Evolutionary conservation across 2,329 filamentous ascomycete genomes (phyloP).

Genomic region (Colletotrichum phormii): DNA sequence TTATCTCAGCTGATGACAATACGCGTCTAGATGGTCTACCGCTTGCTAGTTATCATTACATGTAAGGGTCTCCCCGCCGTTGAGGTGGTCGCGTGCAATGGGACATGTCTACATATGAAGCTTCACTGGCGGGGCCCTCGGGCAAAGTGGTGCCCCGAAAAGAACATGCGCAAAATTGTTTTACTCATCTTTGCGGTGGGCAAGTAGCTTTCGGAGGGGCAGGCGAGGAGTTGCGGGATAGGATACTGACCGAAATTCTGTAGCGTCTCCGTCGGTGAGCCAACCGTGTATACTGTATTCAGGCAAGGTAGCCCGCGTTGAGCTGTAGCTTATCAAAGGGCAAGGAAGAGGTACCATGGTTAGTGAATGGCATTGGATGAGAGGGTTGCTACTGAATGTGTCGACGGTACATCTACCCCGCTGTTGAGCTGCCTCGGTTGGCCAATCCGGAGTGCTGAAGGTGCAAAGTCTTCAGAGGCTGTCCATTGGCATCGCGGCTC

Average conservation of each 20-base stretch:
- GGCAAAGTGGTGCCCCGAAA: not conserved
- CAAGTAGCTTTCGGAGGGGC: not conserved
- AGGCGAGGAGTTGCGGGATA: not conserved
- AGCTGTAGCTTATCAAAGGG: constrained; percentile 1
- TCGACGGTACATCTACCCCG: constrained; percentile 11
- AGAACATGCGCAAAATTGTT: not conserved
- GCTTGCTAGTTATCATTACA: not conserved
- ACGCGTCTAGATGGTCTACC: no score
- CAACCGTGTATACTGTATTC: not conserved
- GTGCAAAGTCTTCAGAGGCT: not conserved
- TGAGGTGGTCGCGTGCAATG: constrained; percentile 2
- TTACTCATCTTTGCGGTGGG: not conserved
- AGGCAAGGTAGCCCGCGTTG: not conserved
- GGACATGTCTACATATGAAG: not conserved
- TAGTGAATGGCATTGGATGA: not conserved
- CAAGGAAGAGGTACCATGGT: not conserved
- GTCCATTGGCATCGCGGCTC: not conserved
- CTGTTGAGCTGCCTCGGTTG: not conserved
- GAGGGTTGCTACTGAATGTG: constrained; percentile 12
- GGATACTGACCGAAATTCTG: not conserved
- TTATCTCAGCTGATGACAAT: no score
- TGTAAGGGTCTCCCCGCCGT: constrained; percentile 6
- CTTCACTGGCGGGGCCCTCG: constrained; percentile 7
- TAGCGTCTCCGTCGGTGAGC: not conserved
- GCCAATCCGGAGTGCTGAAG: constrained; percentile 18